A percentile compares a stretch with the other conserved stretches of the same genome.
Conservation (phyloP, 2,329 filamentous ascomycete species). For the Hypoxylon sp. region DNA sequence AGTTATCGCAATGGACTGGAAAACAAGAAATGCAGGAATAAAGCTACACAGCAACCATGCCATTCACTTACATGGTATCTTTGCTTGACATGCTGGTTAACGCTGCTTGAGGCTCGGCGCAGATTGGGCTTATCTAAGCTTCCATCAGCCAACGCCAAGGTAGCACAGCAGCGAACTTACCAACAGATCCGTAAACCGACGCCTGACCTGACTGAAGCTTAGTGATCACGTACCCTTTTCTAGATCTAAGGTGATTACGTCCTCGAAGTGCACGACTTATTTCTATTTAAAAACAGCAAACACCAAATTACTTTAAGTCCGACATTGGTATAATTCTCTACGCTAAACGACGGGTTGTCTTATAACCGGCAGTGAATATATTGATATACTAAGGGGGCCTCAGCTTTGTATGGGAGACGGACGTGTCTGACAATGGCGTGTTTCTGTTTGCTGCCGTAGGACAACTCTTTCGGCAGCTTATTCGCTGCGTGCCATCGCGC, state of each 20-base stretch:
- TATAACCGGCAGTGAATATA: conserved; percentile 2
- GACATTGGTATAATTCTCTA: not conserved
- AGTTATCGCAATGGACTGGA: not conserved
- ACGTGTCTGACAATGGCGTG: conserved; percentile 6
- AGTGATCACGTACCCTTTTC: not conserved
- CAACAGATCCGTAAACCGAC: not conserved
- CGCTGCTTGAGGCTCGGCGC: not conserved
- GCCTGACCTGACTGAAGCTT: not conserved
- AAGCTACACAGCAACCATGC: not conserved
- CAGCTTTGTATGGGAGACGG: not conserved
- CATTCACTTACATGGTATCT: not conserved
- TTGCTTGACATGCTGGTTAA: not conserved
- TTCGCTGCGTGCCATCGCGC: conserved; percentile 1
- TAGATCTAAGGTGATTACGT: not conserved
- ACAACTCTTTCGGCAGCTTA: conserved; percentile 1
- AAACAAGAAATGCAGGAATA: not conserved
- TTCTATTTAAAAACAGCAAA: not conserved
- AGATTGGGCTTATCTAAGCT: not conserved
- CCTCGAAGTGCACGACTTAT: not conserved
- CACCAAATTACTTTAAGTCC: not conserved
- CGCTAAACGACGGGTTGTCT: not conserved
- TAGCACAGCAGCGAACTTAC: not conserved
- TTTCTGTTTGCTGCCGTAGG: conserved; percentile 13
- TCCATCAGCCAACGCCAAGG: not conserved
- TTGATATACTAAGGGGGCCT: conserved; percentile 4